Evolutionary conservation across 176 grass and related monocot species (phyloP).

Genomic region (Calamus simplicifolius): DNA sequence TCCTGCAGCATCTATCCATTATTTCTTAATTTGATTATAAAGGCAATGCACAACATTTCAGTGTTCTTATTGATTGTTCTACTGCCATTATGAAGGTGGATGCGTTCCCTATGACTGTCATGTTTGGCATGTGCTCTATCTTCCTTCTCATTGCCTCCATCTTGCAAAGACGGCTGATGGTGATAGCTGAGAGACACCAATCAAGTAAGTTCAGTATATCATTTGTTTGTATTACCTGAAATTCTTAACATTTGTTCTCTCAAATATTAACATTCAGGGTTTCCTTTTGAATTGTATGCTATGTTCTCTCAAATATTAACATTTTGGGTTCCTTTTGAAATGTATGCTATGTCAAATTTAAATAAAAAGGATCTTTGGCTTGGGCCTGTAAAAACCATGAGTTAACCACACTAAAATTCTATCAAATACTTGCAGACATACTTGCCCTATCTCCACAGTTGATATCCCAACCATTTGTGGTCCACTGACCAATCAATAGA

Average conservation of each 20-base stretch:
- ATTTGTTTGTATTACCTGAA: not conserved
- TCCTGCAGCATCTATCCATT: not conserved
- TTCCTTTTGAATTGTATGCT: no score
- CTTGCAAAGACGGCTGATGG: constrained; percentile 10
- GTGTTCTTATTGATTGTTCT: not conserved
- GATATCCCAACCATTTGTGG: no score
- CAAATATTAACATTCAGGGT: not conserved
- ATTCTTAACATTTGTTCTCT: not conserved
- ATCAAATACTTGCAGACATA: no score
- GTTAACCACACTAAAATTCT: no score
- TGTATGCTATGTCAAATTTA: no score
- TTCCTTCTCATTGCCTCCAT: constrained; percentile 11
- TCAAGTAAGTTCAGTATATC: not conserved
- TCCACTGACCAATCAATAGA: no score
- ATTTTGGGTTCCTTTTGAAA: not conserved
- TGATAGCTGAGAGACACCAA: constrained; percentile 7
- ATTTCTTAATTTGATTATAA: not conserved
- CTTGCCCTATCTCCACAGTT: no score
- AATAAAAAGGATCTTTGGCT: no score
- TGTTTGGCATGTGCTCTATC: constrained; percentile 13
- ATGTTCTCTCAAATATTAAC: not conserved
- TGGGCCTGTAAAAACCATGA: no score
- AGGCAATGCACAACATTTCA: not conserved
- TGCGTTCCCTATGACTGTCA: constrained; percentile 12
- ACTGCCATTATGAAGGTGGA: constrained; percentile 4